phyloP scores from a whole-genome alignment of 345 rosid genomes.

The Toxicodendron radicans region DNA sequence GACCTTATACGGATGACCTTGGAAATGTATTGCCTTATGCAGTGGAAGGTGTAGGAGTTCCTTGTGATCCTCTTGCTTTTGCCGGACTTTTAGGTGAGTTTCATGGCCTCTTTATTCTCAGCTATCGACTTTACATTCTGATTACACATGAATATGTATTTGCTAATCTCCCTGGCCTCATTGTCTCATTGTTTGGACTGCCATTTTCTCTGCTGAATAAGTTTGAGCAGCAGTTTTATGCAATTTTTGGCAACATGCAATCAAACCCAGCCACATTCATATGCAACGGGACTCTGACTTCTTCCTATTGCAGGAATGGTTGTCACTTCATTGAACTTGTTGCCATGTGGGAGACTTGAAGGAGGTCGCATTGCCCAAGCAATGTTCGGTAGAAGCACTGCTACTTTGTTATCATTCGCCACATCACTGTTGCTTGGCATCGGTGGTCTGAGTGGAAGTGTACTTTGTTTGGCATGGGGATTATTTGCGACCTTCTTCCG shows the following conservation, averaged over 20 bases:
- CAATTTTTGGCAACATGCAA: neutral
- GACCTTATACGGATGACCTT: constrained; percentile 89
- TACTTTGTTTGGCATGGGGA: constrained; percentile 88
- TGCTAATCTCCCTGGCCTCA: neutral
- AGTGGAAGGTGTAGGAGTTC: constrained; percentile 93
- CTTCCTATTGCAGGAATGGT: constrained; percentile 69
- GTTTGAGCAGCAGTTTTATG: too few species aligned
- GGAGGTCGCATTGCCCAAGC: constrained; percentile 97
- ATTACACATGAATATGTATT: neutral
- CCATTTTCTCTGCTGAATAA: too few species aligned
- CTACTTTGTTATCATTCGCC: constrained; percentile 62
- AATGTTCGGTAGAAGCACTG: constrained; percentile 86
- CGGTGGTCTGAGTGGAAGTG: constrained; percentile 86
- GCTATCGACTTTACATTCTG: neutral
- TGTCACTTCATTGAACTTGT: constrained; percentile 82
- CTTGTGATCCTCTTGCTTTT: constrained; percentile 90
- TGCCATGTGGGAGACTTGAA: constrained; percentile 94
- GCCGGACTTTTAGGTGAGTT: constrained; percentile 89
- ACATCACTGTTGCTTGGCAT: constrained; percentile 79
- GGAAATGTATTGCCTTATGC: constrained; percentile 94
- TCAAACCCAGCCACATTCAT: neutral
- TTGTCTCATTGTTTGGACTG: neutral
- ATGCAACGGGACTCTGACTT: neutral
- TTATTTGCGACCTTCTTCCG: constrained; percentile 90
- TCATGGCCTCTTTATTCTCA: neutral